phyloP scores from a whole-genome alignment of 352 stramenopile genomes.

The Globisporangium nunn region DNA sequence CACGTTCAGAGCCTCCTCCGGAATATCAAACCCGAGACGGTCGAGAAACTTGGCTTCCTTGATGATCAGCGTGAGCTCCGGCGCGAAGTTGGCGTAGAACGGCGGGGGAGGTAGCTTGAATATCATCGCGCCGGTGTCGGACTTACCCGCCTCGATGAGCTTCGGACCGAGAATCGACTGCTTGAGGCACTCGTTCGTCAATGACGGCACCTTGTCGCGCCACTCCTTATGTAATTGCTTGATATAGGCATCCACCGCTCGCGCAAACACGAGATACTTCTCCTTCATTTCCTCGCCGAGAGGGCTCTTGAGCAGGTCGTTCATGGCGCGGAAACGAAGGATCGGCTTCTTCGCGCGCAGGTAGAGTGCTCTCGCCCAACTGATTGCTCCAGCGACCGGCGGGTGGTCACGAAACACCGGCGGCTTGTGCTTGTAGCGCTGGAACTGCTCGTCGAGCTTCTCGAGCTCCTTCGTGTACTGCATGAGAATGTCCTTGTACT shows the following conservation, averaged over 20 bases:
- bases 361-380: slow-evolving; percentile 80
- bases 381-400: slow-evolving; percentile 80
- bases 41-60: slow-evolving; percentile 95
- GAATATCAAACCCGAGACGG: slow-evolving; percentile 92
- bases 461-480: slow-evolving; percentile 96
- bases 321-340: slow-evolving; percentile 89
- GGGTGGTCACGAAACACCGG: slow-evolving; percentile 93
- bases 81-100: slow-evolving; percentile 92
- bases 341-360: slow-evolving; percentile 93
- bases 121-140: slow-evolving; percentile 63
- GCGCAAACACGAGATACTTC: slow-evolving; percentile 91
- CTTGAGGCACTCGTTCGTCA: slow-evolving; percentile 92
- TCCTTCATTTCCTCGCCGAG: slow-evolving; percentile 92
- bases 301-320: slow-evolving; percentile 88
- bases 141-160: slow-evolving; percentile 67
- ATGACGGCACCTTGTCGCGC: slow-evolving; percentile 77
- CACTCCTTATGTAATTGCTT: slow-evolving; percentile 91
- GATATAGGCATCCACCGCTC: slow-evolving; percentile 90
- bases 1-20: slow-evolving; percentile 93
- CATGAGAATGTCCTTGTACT: slow-evolving; percentile 95
- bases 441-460: slow-evolving; percentile 87
- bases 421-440: slow-evolving; percentile 70
- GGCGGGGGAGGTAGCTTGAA: slow-evolving; percentile 86
- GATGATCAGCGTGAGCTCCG: slow-evolving; percentile 92
- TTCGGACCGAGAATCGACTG: slow-evolving; percentile 89